A percentile compares a stretch with the other conserved stretches of the same genome.
Evolutionary conservation across 176 grass and related monocot species (phyloP).

Genomic region (Zoysia japonica): DNA sequence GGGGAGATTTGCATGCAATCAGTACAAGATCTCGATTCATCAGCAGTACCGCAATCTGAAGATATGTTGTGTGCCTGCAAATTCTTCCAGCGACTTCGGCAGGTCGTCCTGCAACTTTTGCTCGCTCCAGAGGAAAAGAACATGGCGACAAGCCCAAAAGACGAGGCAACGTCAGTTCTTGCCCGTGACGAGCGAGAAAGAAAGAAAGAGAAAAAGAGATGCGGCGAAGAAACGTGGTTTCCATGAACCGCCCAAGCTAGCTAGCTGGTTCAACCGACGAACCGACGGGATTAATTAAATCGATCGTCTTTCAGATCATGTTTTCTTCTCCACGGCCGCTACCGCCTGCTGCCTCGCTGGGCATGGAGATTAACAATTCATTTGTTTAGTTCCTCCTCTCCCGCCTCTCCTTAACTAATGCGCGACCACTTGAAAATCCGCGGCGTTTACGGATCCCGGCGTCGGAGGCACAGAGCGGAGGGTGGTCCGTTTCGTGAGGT

Average conservation of each 20-base stretch:
- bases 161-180: slow-evolving; percentile 34
- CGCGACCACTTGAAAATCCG: slow-evolving; percentile 19
- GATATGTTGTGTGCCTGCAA: not conserved
- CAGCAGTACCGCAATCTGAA: not conserved
- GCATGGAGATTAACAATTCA: slow-evolving; percentile 26
- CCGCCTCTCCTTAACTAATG: slow-evolving; percentile 1
- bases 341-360: slow-evolving; percentile 46
- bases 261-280: slow-evolving; percentile 37
- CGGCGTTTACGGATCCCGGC: not conserved
- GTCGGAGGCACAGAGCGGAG: not conserved
- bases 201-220: not conserved
- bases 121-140: slow-evolving; percentile 12
- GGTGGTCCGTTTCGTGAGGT: slow-evolving; percentile 5
- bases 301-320: slow-evolving; percentile 38
- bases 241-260: slow-evolving; percentile 25
- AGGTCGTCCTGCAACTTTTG: not conserved
- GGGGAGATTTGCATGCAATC: too few relatives aligned
- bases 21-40: not conserved
- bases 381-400: slow-evolving; percentile 44
- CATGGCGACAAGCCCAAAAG: slow-evolving; percentile 30
- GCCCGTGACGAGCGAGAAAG: slow-evolving; percentile 20
- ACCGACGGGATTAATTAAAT: not conserved
- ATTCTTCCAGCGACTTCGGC: slow-evolving; percentile 30
- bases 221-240: slow-evolving; percentile 43
- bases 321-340: slow-evolving; percentile 41